Conservation (phyloP, 805 yeast genomes). For the Zygoascus tannicola region DNA sequence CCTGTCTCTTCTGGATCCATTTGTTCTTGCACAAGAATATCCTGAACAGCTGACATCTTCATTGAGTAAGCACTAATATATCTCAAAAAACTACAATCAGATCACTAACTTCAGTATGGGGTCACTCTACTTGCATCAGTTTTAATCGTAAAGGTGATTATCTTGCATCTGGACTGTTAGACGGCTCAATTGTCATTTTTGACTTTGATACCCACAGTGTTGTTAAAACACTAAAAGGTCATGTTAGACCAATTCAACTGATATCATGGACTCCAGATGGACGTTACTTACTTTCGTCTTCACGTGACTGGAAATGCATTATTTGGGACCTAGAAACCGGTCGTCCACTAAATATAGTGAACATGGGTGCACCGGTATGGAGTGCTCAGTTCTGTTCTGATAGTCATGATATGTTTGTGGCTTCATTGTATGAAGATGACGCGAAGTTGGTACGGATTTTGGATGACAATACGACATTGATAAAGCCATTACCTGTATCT, state of each 20-base stretch:
- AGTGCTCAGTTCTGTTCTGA: conserved; percentile 48
- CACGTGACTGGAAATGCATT: conserved; percentile 75
- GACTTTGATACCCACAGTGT: conserved; percentile 61
- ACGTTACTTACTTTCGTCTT: conserved; percentile 54
- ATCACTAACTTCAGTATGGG: conserved; percentile 20
- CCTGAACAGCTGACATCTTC: conserved; percentile 78
- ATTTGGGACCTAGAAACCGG: conserved; percentile 63
- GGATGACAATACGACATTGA: conserved; percentile 12
- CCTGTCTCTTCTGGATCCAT: conserved; percentile 77
- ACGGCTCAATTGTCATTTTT: conserved; percentile 64
- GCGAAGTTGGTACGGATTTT: conserved; percentile 43
- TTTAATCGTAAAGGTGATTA: conserved; percentile 76
- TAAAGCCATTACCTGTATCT: too few relatives aligned
- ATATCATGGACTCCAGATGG: conserved; percentile 70
- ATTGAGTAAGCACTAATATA: conserved; percentile 32
- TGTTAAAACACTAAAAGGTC: conserved; percentile 51
- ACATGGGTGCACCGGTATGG: conserved; percentile 70
- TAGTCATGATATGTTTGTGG: conserved; percentile 41
- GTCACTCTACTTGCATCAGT: conserved; percentile 54
- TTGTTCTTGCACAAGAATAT: conserved; percentile 81
- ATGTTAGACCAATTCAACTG: conserved; percentile 64
- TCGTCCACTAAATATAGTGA: conserved; percentile 34
- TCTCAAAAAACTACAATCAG: not conserved
- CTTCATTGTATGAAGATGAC: conserved; percentile 54
- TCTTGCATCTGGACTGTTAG: conserved; percentile 66